Conservation (phyloP, 805 yeast species). For the Diddensiella caesifluorescens region DNA sequence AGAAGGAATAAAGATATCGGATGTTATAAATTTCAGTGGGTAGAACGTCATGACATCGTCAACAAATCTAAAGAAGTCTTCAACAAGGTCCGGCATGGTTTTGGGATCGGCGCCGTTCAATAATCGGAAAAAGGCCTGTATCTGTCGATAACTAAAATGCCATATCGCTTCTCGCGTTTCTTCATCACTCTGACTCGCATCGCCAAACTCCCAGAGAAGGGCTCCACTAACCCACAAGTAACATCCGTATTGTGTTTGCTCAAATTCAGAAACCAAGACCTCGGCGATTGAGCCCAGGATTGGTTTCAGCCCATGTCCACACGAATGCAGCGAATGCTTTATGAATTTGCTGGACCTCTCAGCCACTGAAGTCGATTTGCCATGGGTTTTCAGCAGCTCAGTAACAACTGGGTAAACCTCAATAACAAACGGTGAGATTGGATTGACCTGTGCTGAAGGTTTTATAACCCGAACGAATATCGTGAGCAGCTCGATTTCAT, state of each 20-base stretch:
- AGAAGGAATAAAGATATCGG: constrained; percentile 38
- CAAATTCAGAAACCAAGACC: constrained; percentile 64
- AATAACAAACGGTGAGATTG: constrained; percentile 46
- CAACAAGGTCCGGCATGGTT: constrained; percentile 62
- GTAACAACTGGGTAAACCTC: constrained; percentile 59
- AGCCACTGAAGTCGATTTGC: constrained; percentile 56
- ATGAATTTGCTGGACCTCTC: constrained; percentile 70
- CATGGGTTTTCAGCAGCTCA: constrained; percentile 47
- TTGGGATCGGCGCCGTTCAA: constrained; percentile 41
- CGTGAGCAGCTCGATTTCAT: constrained; percentile 64
- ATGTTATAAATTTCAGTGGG: constrained; percentile 48
- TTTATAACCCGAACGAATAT: constrained; percentile 45
- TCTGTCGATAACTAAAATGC: constrained; percentile 67
- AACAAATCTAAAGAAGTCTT: constrained; percentile 81
- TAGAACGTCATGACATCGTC: constrained; percentile 71
- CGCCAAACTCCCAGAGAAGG: constrained; percentile 57
- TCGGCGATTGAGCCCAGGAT: constrained; percentile 61
- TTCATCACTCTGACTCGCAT: constrained; percentile 41
- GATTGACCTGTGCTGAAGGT: constrained; percentile 33
- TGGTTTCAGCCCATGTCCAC: constrained; percentile 50
- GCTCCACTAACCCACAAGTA: constrained; percentile 84
- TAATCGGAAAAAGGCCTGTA: constrained; percentile 47
- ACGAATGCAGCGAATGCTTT: constrained; percentile 59
- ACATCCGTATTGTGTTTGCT: constrained; percentile 66
- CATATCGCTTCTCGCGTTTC: constrained; percentile 58